Base-by-base conservation (phyloP, 2,329 filamentous ascomycete species). In the Acephala macrosclerotiorum region DNA sequence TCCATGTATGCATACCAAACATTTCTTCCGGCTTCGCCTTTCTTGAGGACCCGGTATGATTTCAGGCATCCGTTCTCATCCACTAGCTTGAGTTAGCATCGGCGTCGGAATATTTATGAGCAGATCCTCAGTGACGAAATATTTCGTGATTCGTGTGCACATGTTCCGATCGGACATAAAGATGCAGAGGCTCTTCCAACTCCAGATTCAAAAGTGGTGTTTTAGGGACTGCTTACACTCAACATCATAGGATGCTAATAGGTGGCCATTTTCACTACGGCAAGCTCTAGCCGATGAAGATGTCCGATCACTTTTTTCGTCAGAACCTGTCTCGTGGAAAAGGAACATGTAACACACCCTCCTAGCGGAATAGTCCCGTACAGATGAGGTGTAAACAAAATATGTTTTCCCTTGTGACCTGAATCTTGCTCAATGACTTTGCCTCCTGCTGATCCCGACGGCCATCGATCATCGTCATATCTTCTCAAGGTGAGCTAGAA, bases 1-100 rank as follows among this genome's bases (percentile, higher is more conserved):
- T 77, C 75, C 14, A 76, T 68, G 64, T 78, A 78, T 8, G 75
- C 75, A 53, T 76, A 76, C 75, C 75, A 78, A 8, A 75, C 60
- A 16, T 74, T 74, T 0, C 58, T 60, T 18, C 70, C 71, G 8
- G 66, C 47, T 33, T 77, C 69, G 2, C 64, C 72, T 5, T 69
- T 29, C 1, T 70, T 49, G 16, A 75, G 35, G 25, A 65, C 63
- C 2, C 67, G 67, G 12, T 66, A 70, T 3, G 70, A 70, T n/a
- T 71, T 69, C 2, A 77, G 70, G 33, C 65, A 68, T 9, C 73
- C 74, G 47, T 70, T 67, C 9, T 69, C 66, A 29, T 76, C 70
- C 8, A 76, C 55, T 60, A 35, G 3, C 2, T 47, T 6, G 9
- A 55, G 33, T 64, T 29, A 64, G 57, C 40, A 29, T 45, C n/a